Conservation (phyloP, 208 protist genomes). For the Jaenimonas drosophilae region DNA sequence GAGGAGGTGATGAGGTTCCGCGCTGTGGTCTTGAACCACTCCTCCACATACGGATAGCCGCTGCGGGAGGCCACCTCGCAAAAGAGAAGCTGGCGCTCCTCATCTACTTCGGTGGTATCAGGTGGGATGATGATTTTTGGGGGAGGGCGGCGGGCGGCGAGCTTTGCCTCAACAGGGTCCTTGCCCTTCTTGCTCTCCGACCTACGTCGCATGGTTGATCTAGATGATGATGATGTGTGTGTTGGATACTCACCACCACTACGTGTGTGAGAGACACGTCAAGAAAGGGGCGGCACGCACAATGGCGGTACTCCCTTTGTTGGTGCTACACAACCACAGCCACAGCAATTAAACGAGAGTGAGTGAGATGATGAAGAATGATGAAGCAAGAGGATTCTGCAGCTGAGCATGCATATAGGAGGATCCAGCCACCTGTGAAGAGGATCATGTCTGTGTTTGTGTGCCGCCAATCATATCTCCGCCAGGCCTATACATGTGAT, state of each 20-base stretch:
- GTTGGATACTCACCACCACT: neutral
- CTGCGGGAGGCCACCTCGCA: constrained; percentile 13
- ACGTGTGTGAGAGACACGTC: too few species aligned
- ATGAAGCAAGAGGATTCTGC: too few species aligned
- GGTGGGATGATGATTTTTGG: constrained; percentile 4
- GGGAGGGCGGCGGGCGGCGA: neutral
- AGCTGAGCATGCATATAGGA: too few species aligned
- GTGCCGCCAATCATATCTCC: too few species aligned
- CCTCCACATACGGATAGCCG: constrained; percentile 25
- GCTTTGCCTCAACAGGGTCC: neutral
- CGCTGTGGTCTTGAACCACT: constrained; percentile 17
- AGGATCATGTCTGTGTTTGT: too few species aligned
- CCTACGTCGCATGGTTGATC: constrained; percentile 11
- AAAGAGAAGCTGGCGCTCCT: constrained; percentile 14
- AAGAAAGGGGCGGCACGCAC: too few species aligned
- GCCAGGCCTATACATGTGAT: too few species aligned
- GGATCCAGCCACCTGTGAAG: too few species aligned
- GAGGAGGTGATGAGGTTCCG: constrained; percentile 6
- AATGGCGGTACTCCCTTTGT: too few species aligned
- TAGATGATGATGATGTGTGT: constrained; percentile 4
- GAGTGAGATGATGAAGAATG: too few species aligned
- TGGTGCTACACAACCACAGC: too few species aligned
- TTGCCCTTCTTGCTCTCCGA: constrained; percentile 2
- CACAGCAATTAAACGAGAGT: too few species aligned
- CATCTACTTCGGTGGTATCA: constrained; percentile 4